phyloP scores from a whole-genome alignment of 441 rosid species.

The Erodium moschatum region DNA sequence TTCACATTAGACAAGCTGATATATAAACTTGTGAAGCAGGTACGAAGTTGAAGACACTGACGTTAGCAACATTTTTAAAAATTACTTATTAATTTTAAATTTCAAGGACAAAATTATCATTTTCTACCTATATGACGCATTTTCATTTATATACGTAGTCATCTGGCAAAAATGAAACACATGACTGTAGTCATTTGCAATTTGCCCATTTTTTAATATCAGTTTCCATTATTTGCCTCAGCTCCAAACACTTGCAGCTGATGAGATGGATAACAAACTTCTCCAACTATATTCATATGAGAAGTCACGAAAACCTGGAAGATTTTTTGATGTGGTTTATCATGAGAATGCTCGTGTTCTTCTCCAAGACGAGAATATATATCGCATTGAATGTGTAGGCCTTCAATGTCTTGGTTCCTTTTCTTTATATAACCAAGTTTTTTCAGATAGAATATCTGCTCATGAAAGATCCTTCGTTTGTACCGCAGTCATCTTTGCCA shows the following conservation, averaged over 20 bases:
- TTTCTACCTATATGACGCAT: too few relatives aligned
- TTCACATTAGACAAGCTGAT: conserved; percentile 94
- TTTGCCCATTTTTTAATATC: neutral
- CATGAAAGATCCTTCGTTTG: conserved; percentile 7
- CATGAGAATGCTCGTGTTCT: conserved; percentile 77
- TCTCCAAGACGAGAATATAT: conserved; percentile 78
- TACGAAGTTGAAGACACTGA: conserved; percentile 13
- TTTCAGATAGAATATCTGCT: neutral
- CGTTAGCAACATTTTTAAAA: too few relatives aligned
- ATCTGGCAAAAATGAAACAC: too few relatives aligned
- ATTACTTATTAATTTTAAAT: too few relatives aligned
- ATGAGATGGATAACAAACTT: conserved; percentile 83
- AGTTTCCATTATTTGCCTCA: conserved; percentile 25
- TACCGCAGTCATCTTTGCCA: conserved; percentile 50
- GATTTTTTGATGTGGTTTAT: conserved; percentile 58
- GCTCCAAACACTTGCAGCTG: conserved; percentile 78
- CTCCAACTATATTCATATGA: conserved; percentile 74
- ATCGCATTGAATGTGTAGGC: conserved; percentile 88
- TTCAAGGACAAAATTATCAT: too few relatives aligned
- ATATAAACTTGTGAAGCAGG: conserved; percentile 91
- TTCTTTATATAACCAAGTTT: neutral
- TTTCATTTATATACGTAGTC: too few relatives aligned
- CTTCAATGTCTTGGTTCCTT: conserved; percentile 9
- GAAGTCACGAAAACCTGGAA: conserved; percentile 64
- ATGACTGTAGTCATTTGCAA: too few relatives aligned